Evolutionary conservation across 768 basidiomycete species (phyloP).

Genomic region (Steccherinum ochraceum): DNA sequence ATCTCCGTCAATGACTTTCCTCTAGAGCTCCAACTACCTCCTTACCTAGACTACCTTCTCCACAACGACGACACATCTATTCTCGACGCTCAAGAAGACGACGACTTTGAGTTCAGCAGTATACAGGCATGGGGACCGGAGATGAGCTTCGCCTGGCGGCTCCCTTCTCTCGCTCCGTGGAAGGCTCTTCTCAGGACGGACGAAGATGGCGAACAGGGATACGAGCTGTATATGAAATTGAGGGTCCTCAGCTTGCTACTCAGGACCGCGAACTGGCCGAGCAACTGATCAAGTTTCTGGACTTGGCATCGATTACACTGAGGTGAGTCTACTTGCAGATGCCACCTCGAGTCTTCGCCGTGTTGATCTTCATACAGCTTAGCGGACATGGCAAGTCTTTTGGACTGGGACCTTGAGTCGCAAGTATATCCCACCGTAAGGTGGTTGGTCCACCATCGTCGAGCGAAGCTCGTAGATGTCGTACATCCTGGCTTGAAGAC

Average conservation of each 20-base stretch:
- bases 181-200: conserved; percentile 82
- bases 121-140: conserved; percentile 56
- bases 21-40: conserved; percentile 82
- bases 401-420: conserved; percentile 78
- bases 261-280: conserved; percentile 67
- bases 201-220: conserved; percentile 39
- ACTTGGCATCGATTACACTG: conserved; percentile 65
- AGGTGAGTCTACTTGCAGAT: conserved; percentile 56
- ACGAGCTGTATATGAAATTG: conserved; percentile 56
- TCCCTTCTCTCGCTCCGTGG: conserved; percentile 82
- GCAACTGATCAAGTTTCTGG: conserved; percentile 69
- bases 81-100: conserved; percentile 42
- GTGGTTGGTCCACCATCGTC: conserved; percentile 85
- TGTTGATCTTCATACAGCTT: conserved; percentile 37
- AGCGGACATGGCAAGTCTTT: conserved; percentile 69
- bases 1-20: conserved; percentile 74
- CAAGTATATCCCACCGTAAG: conserved; percentile 89
- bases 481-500: conserved; percentile 78
- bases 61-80: conserved; percentile 59
- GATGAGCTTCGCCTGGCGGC: conserved; percentile 64
- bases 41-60: conserved; percentile 65
- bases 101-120: conserved; percentile 32
- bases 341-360: neutral
- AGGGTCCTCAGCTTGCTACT: conserved; percentile 51
- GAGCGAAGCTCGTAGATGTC: conserved; percentile 85